These are phyloP conservation scores for Lentinula guzmanii DNA, from an alignment of 768 basidiomycete genomes.

Conservation along the genomic window DNA sequence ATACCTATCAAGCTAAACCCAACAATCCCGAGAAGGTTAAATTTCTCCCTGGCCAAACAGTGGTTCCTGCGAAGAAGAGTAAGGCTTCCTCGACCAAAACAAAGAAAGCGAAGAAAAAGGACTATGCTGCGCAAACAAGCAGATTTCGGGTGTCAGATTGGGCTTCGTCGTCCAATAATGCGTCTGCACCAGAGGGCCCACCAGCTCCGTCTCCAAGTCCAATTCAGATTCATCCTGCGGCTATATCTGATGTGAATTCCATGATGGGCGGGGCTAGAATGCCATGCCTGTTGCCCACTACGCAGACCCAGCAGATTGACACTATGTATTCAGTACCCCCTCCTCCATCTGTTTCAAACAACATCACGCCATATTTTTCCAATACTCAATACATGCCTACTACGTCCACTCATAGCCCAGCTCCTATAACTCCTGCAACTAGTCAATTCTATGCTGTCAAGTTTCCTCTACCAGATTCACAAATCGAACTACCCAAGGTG, in stretches of 20 bases:
- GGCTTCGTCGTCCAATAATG: not conserved
- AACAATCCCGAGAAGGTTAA: constrained; percentile 15
- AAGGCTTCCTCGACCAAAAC: constrained; percentile 9
- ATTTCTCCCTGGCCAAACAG: constrained; percentile 54
- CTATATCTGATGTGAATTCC: not conserved
- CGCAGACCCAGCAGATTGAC: not conserved
- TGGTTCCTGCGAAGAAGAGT: constrained; percentile 16
- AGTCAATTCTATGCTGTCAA: not conserved
- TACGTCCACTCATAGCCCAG: not conserved
- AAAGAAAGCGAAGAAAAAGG: constrained; percentile 28
- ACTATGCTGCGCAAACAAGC: constrained; percentile 39
- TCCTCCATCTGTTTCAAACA: not conserved
- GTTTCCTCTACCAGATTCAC: not conserved
- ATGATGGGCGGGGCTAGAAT: not conserved
- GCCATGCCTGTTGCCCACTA: not conserved
- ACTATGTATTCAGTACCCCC: not conserved
- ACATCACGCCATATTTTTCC: not conserved
- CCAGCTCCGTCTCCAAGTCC: not conserved
- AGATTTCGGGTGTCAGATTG: constrained; percentile 44
- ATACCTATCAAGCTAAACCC: constrained; percentile 35
- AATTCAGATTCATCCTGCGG: not conserved
- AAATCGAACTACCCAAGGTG: not conserved
- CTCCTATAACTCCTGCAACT: not conserved
- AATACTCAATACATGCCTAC: not conserved
- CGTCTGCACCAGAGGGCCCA: not conserved